A percentile compares a stretch with the other conserved stretches of the same genome.
These are phyloP conservation scores for Chalciporus piperatus DNA, from an alignment of 768 basidiomycete species.

Conservation along the genomic window DNA sequence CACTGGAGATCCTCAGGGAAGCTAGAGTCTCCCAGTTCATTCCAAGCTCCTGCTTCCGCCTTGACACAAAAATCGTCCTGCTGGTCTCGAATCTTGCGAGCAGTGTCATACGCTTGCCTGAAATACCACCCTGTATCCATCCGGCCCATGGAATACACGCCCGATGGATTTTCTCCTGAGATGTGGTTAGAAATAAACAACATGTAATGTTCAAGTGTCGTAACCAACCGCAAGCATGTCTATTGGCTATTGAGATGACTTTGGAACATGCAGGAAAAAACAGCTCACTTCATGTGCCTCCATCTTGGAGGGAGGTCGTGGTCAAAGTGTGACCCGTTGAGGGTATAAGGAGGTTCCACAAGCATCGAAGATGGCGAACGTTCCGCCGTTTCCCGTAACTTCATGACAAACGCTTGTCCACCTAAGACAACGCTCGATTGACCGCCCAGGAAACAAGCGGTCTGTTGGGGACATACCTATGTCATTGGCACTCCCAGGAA, in stretches of 20 bases:
- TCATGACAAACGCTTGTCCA: slow-evolving; percentile 52
- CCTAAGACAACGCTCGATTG: slow-evolving; percentile 25
- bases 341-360: slow-evolving; percentile 49
- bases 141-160: slow-evolving; percentile 48
- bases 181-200: not conserved
- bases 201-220: not conserved
- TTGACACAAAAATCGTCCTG: slow-evolving; percentile 74
- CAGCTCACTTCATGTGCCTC: slow-evolving; percentile 29
- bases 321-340: slow-evolving; percentile 25
- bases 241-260: slow-evolving; percentile 7
- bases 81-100: slow-evolving; percentile 58
- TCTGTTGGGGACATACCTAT: slow-evolving; percentile 19
- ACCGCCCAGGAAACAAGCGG: not conserved
- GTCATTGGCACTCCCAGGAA: slow-evolving; percentile 43
- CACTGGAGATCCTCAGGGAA: slow-evolving; percentile 67
- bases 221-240: slow-evolving; percentile 42
- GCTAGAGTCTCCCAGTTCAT: slow-evolving; percentile 31
- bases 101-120: slow-evolving; percentile 77
- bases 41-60: slow-evolving; percentile 47
- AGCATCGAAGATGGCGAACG: slow-evolving; percentile 46
- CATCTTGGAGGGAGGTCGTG: slow-evolving; percentile 20
- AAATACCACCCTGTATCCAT: slow-evolving; percentile 82
- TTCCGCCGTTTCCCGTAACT: slow-evolving; percentile 46
- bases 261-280: not conserved
- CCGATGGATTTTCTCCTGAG: slow-evolving; percentile 34